phyloP scores from a whole-genome alignment of 257 asterid genomes.

The Agastache rugosa region DNA sequence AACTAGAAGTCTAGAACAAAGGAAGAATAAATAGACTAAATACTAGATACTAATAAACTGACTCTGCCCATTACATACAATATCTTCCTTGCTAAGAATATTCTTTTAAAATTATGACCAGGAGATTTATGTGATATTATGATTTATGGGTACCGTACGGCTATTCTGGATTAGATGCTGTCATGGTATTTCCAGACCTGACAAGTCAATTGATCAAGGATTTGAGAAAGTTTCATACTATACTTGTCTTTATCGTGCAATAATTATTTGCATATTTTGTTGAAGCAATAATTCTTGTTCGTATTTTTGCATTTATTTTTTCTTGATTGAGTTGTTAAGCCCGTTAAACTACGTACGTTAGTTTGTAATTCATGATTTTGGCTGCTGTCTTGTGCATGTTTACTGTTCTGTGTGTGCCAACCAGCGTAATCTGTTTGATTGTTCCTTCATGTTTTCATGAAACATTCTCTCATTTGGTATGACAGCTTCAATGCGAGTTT shows the following conservation, averaged over 20 bases:
- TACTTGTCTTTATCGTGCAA: not conserved
- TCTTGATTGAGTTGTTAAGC: not conserved
- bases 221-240: no score
- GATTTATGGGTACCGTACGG: not conserved
- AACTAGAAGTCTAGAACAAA: no score
- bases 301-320: conserved; percentile 8
- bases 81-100: no score
- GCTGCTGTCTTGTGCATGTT: conserved; percentile 17
- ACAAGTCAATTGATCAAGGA: not conserved
- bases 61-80: no score
- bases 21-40: no score
- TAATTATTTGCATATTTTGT: not conserved
- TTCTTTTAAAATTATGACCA: not conserved
- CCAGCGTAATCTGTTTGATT: conserved; percentile 27
- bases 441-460: conserved; percentile 29
- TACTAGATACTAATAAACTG: no score
- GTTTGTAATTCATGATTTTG: not conserved
- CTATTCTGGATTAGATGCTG: not conserved
- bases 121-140: not conserved
- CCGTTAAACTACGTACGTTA: not conserved
- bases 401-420: conserved; percentile 6
- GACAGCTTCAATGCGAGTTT: conserved; percentile 82
- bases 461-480: conserved; percentile 22
- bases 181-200: conserved; percentile 13
- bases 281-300: not conserved